Base-by-base conservation (phyloP, 495 filamentous ascomycete species). In the Penicillium malachiteum region DNA sequence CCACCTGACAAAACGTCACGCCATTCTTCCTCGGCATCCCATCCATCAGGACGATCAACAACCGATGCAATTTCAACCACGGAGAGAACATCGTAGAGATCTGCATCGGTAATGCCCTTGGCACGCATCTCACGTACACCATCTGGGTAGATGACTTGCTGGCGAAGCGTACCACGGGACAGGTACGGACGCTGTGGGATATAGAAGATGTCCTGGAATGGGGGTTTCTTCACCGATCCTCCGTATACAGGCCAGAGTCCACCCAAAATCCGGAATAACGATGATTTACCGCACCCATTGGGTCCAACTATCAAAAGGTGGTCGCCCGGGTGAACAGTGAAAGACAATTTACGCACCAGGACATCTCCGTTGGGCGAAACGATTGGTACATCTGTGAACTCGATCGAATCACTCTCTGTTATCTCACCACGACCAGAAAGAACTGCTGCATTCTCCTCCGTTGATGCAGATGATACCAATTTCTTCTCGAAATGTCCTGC, bases 231-330 rank as follows among this genome's bases (percentile, higher is more conserved):
- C 21, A 98, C 94, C 1, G 80, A 88, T 37, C 94, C 94, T 54
- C 94, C 94, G 72, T 97, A 97, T 33, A 97, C 95, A n/a, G 94
- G 94, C 94, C 94, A 98, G 1, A 98, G 82, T 7, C 94, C 94
- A 48, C 94, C 94, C 34, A 98, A 81, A 65, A 98, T 98, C 26
- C 94, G 85, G 78, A 98, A 98, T 5, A 98, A 82, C 16, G 87
- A 92, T 0, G 90, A 96, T 70, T 98, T 98, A 39, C 94, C 94
- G 70, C 94, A 98, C 18, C 94, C 94, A 68, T 98, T 98, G 14
- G 94, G 94, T 3, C 94, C 94, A 26, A 97, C 89, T 44, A 98
- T 95, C 35, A 98, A 81, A 9, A 98, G 84, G 63, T 98, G 95
- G 48, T 95, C 89, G 50, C 91, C 89, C 1, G 85, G 86, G 45